These are phyloP conservation scores for Lepraria neglecta DNA, from an alignment of 495 filamentous ascomycete species.

Conservation along the genomic window DNA sequence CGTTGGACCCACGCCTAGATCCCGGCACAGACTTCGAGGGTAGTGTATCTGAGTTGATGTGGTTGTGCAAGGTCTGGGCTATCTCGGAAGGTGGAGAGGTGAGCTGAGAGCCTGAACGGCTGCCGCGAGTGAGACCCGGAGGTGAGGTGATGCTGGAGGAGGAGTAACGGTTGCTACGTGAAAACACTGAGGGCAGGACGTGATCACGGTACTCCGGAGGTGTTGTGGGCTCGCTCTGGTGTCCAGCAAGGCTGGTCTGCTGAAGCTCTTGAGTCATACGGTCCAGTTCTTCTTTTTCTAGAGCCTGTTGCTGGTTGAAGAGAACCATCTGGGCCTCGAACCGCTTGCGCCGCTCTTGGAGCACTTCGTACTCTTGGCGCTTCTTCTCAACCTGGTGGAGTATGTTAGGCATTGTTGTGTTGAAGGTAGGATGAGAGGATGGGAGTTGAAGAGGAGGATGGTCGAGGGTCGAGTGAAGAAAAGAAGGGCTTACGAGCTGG, in stretches of 20 bases:
- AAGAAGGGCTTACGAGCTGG: slow-evolving; percentile 36
- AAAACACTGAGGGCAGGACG: slow-evolving; percentile 64
- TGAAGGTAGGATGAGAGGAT: background rate
- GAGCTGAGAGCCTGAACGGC: slow-evolving; percentile 64
- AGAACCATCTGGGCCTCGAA: slow-evolving; percentile 85
- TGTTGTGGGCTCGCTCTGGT: slow-evolving; percentile 89
- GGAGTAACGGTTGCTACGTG: slow-evolving; percentile 75
- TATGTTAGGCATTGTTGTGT: slow-evolving; percentile 27
- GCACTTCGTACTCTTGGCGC: slow-evolving; percentile 73
- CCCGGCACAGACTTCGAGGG: slow-evolving; percentile 81
- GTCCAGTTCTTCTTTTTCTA: slow-evolving; percentile 73
- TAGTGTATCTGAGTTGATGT: slow-evolving; percentile 45
- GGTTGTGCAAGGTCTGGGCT: slow-evolving; percentile 47
- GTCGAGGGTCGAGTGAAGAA: background rate
- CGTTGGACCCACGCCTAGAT: slow-evolving; percentile 55
- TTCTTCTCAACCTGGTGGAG: slow-evolving; percentile 85
- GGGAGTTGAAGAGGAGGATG: background rate
- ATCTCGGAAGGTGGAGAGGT: slow-evolving; percentile 52
- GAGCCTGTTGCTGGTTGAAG: slow-evolving; percentile 72
- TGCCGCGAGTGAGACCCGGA: slow-evolving; percentile 66
- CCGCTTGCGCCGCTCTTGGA: slow-evolving; percentile 74
- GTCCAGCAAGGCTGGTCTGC: slow-evolving; percentile 54
- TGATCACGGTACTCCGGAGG: slow-evolving; percentile 88
- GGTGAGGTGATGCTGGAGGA: slow-evolving; percentile 75
- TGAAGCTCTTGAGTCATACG: slow-evolving; percentile 72